Evolutionary conservation across 441 rosid species (phyloP), one percentile per base, ranked within the genome.

Genomic region (Hura crepitans): DNA sequence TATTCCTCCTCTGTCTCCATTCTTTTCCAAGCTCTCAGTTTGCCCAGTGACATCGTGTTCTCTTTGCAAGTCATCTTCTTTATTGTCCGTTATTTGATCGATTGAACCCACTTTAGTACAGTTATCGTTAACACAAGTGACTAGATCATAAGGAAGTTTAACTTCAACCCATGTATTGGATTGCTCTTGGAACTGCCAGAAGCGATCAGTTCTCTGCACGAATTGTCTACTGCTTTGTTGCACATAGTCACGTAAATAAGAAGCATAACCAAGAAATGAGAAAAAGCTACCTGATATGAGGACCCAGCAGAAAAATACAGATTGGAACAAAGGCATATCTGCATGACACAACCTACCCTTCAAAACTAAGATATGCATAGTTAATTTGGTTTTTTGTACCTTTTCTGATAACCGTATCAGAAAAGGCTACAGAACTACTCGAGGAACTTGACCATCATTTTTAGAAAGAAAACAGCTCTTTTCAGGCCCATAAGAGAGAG

Each of bases 121-220:
- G 81, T 83, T 81, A 22, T 77, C 79, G 71, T 85, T 55, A 74
- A 81, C 84, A 77, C 92, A 87, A 58, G 89, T 79, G 59, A 89
- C 75, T 25, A 89, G 84, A 27, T 84, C 85, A 78, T 83, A 84
- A 20, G 95, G 91, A 37, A 86, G 82, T 66, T 85, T 58, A 46
- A 85, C 79, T 78, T 89, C 87, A 65, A 87, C 82, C 95, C 90
- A 87, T 23, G 62, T 77, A 74, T 78, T 83, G 77, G 87, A 79
- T 68, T 81, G 61, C 81, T 83, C 86, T n/a, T 84, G 75, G 66
- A 79, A 89, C 80, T 85, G 83, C 90, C 89, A 89, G 78, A 87
- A 89, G 15, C 80, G 80, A 76, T 85, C 88, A 5, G 86, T 84
- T 76, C 79, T 87, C 82, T 84, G 89, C 79, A 80, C 70, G 59